These are phyloP conservation scores for Colletotrichum sublineola DNA, from an alignment of 2,329 filamentous ascomycete genomes.

Conservation along the genomic window DNA sequence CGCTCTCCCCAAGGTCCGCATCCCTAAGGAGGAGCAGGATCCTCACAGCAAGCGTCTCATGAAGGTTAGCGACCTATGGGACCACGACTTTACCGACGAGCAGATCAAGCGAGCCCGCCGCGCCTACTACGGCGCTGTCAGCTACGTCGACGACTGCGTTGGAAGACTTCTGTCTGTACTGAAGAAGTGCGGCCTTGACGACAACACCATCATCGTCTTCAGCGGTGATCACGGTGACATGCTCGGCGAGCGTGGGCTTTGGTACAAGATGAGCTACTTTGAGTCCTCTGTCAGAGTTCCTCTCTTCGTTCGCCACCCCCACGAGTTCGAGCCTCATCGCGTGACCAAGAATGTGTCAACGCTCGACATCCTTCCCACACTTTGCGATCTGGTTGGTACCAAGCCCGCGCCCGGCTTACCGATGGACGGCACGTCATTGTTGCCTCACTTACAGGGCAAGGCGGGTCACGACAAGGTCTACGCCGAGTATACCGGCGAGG, in stretches of 20 bases:
- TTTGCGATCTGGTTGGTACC: conserved; percentile 84
- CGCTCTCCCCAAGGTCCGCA: conserved; percentile 80
- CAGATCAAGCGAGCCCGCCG: conserved; percentile 88
- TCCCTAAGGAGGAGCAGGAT: conserved; percentile 86
- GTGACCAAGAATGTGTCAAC: conserved; percentile 90
- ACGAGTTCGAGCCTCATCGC: conserved; percentile 79
- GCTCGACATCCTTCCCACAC: conserved; percentile 88
- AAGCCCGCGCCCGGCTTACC: conserved; percentile 79
- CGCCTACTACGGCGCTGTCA: conserved; percentile 93
- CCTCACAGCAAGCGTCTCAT: conserved; percentile 88
- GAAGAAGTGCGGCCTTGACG: conserved; percentile 81
- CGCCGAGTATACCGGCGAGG: conserved; percentile 95
- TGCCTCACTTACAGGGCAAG: conserved; percentile 79
- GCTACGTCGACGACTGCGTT: conserved; percentile 93
- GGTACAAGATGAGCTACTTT: conserved; percentile 99
- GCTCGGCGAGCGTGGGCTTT: conserved; percentile 91
- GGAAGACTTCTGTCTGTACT: conserved; percentile 84
- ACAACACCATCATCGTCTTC: conserved; percentile 93
- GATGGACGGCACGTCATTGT: conserved; percentile 85
- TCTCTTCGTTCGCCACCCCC: conserved; percentile 85
- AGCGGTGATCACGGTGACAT: conserved; percentile 96
- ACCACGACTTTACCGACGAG: conserved; percentile 84
- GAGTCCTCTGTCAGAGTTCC: conserved; percentile 92
- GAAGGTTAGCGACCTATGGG: conserved; percentile 88
- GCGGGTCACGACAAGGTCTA: conserved; percentile 88